A percentile compares a stretch with the other conserved stretches of the same genome.
Evolutionary conservation across 202 grass and related monocot genomes (phyloP).

Genomic region (Setaria viridis): DNA sequence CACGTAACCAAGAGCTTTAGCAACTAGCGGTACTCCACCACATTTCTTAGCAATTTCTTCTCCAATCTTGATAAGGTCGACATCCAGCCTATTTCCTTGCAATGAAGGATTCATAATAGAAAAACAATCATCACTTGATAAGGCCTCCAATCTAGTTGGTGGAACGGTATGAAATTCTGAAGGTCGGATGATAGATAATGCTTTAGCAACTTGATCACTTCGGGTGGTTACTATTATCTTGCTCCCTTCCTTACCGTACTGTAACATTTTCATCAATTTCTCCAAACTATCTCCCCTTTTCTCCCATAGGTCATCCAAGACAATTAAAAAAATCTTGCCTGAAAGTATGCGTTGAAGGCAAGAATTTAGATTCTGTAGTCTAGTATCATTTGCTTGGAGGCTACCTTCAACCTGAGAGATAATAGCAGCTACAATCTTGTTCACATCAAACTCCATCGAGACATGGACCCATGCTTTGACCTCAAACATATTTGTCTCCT

Average conservation of each 20-base stretch:
- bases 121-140: not conserved
- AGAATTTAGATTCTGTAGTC: not conserved
- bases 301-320: not conserved
- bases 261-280: not conserved
- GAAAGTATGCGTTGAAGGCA: not conserved
- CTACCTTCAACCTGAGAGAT: not conserved
- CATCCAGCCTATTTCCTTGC: too few relatives aligned
- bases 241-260: not conserved
- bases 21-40: not conserved
- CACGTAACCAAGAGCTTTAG: not conserved
- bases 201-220: not conserved
- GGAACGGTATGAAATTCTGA: too few relatives aligned
- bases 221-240: not conserved
- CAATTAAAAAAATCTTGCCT: not conserved
- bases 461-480: conserved; percentile 3
- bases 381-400: not conserved
- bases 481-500: not conserved
- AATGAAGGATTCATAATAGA: conserved; percentile 1
- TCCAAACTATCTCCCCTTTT: not conserved
- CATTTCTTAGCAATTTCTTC: not conserved
- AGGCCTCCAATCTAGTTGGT: not conserved
- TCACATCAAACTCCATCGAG: not conserved
- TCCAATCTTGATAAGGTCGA: not conserved
- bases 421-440: not conserved
- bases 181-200: too few relatives aligned